Base-by-base conservation (phyloP, 805 yeast genomes). In the Candida sanyiensis region DNA sequence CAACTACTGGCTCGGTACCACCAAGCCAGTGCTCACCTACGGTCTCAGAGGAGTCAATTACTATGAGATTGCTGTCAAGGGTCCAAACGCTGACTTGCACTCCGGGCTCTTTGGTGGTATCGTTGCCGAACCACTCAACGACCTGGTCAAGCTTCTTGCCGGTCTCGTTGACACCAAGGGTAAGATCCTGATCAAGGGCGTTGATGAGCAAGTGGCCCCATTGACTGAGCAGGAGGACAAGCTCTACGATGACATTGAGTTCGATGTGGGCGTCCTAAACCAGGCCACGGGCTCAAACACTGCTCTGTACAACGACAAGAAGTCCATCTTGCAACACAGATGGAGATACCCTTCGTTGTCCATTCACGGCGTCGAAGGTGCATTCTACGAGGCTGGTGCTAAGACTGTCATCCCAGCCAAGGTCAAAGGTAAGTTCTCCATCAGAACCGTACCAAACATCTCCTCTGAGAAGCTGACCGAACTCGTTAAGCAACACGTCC, bases 331-430 rank as follows among this genome's bases (percentile, higher is more conserved):
- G 55, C 90, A 88, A 83, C 97, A 89, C 64, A 80, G 98, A 75
- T 93, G 99, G 99, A 83, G 99, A 73, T 88, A 72, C 67, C 99
- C 99, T 40, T 87, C 97, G 7, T 71, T 93, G 54, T 89, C 97
- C 3, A 63, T 93, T 49, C 99, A 93, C 64, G 99, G 99, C 51
- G 75, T 93, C 40, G 98, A 93, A 66, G 98, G 98, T 48, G 99
- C 97, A 6, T 93, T 93, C 63, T 80, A 83, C 34, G 90, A 84
- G 31, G 74, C 83, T 33, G 99, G 99, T 49, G 99, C 97, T 42
- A 93, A 93, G 71, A 93, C 99, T 24, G 99, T 93, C 37, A 93
- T 93, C 49, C 99, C 99, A 25, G 85, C 96, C 35, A 83, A 81
- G 59, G 97, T 93, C 24, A 64, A 69, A 38, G 99, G 99, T 56